Evolutionary conservation across 352 stramenopile species (phyloP).

Genomic region (Phytopythium montanum): DNA sequence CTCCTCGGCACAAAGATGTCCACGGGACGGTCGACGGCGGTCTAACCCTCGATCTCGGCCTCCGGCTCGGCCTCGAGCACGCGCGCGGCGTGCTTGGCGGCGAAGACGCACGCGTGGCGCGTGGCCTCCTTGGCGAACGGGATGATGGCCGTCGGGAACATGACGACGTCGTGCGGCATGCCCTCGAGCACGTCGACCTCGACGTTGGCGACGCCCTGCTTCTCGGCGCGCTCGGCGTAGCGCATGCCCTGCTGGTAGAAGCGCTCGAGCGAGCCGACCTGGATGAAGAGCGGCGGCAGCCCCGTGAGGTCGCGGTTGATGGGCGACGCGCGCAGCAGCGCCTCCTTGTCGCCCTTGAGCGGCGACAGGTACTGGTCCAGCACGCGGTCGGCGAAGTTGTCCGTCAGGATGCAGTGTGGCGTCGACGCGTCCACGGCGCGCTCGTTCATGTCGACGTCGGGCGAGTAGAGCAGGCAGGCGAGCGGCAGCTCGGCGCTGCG

Average conservation of each 20-base stretch:
- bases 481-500: slow-evolving; percentile 16
- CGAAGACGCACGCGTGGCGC: slow-evolving; percentile 11
- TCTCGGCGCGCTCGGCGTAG: slow-evolving; percentile 20
- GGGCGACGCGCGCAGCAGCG: slow-evolving; percentile 19
- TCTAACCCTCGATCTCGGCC: background rate
- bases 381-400: slow-evolving; percentile 6
- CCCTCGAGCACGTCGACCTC: slow-evolving; percentile 33
- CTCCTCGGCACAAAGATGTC: no score
- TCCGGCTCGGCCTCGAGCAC: slow-evolving; percentile 2
- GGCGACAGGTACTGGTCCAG: slow-evolving; percentile 1
- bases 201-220: slow-evolving; percentile 27
- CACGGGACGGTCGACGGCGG: no score
- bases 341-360: slow-evolving; percentile 10
- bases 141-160: slow-evolving; percentile 29
- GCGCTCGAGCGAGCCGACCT: slow-evolving; percentile 26
- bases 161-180: slow-evolving; percentile 30
- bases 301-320: slow-evolving; percentile 34
- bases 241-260: slow-evolving; percentile 23
- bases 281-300: slow-evolving; percentile 34
- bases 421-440: slow-evolving; percentile 1
- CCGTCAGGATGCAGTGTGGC: slow-evolving; percentile 30
- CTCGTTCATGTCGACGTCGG: slow-evolving; percentile 19
- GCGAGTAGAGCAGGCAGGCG: slow-evolving; percentile 21
- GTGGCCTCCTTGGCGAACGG: slow-evolving; percentile 26
- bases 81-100: slow-evolving; percentile 8